phyloP scores from a whole-genome alignment of 495 filamentous ascomycete species.

The Acidomyces sp. region DNA sequence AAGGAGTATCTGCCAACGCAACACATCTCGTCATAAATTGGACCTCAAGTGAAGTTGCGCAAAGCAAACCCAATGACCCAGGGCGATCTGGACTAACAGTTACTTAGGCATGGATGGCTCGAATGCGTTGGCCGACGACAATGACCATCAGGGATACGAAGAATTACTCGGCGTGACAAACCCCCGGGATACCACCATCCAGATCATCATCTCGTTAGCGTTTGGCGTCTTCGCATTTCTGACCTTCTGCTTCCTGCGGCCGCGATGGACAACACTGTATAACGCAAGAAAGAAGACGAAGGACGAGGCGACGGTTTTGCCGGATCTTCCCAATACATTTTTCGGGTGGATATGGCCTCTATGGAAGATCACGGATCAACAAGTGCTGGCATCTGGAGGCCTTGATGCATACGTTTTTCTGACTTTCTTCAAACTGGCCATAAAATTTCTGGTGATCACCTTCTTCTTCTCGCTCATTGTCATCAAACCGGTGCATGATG shows the following conservation, averaged over 20 bases:
- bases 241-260: constrained; percentile 62
- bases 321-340: constrained; percentile 70
- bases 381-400: constrained; percentile 80
- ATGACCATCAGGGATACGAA: constrained; percentile 17
- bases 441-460: constrained; percentile 63
- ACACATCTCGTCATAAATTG: too few species aligned
- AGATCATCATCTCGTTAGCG: constrained; percentile 44
- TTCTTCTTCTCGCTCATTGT: constrained; percentile 68
- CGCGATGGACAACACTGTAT: constrained; percentile 86
- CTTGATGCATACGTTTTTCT: constrained; percentile 95
- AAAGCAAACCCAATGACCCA: too few species aligned
- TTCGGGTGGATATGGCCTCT: constrained; percentile 90
- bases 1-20: too few species aligned
- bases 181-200: constrained; percentile 44
- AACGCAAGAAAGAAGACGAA: constrained; percentile 68
- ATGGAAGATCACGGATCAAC: constrained; percentile 77
- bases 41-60: too few species aligned
- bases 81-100: too few species aligned
- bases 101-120: background rate
- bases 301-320: constrained; percentile 57
- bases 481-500: constrained; percentile 73
- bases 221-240: constrained; percentile 48
- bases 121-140: constrained; percentile 1
- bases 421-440: constrained; percentile 86
- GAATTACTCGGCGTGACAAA: constrained; percentile 23